Evolutionary conservation across 2,329 filamentous ascomycete genomes (phyloP), one percentile per base, ranked within the genome.

Genomic region (Gremmenia infestans): DNA sequence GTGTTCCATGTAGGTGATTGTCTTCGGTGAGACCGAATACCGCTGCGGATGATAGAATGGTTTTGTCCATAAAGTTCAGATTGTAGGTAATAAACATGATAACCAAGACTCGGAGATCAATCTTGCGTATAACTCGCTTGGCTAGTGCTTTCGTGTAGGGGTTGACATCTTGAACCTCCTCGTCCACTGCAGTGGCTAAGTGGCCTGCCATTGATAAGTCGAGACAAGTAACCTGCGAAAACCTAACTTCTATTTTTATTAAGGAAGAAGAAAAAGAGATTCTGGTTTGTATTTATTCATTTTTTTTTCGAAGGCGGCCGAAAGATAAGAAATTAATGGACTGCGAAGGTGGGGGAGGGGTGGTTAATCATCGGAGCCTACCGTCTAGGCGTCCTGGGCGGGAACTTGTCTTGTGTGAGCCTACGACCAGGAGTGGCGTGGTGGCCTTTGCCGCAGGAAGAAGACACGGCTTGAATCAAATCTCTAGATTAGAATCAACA

Each of bases 11-110:
- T 53, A 81, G 69, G 2, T 74, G 66, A 17, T 78, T 70, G 52
- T 78, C 75, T 25, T 71, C 65, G 12, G 68, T 69, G 9, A 81
- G 63, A 1, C 77, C 77, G 75, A 80, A 81, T 0, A 74, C 74
- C 28, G 73, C 73, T 8, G 77, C 76, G 60, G 72, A 72, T 61
- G 76, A 77, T 62, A 65, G 49, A 22, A 64, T 64, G 2, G 57
- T 57, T 51, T 66, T 66, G 46, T 65, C 65, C 56, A 67, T 63
- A 81, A 59, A 83, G 82, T 65, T 81, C 79, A 65, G 82, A 65
- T 71, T 78, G 76, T 83, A 84, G 0, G 78, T 82, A 40, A 78
- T 60, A 57, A 83, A 83, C 32, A 85, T 69, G 9, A 85, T 69
- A 0, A 81, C 79, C 5, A 85, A 75, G 9, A 85, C 68, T 9